Evolutionary conservation across 345 rosid species (phyloP).

Genomic region (Hibiscus tridactylites): DNA sequence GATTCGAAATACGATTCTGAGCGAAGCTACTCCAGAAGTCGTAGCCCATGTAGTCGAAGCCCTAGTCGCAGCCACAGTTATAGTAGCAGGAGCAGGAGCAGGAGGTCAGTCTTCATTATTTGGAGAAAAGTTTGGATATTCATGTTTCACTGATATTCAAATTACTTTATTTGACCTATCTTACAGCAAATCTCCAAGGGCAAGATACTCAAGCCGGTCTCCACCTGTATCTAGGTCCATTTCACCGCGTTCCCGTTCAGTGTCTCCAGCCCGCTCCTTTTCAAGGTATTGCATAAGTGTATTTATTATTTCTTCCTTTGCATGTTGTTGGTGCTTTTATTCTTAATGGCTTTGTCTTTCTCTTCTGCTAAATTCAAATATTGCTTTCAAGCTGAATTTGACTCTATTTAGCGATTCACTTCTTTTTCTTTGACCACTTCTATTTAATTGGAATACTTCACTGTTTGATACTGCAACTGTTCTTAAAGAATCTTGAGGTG

Average conservation of each 20-base stretch:
- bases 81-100: conserved; percentile 46
- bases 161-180: neutral
- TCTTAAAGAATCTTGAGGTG: neutral
- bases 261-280: neutral
- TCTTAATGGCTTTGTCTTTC: neutral
- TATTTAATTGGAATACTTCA: neutral
- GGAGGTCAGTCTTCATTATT: conserved; percentile 19
- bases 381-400: neutral
- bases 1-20: conserved; percentile 28
- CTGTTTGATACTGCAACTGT: neutral
- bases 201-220: neutral
- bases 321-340: neutral
- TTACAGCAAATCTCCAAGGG: conserved; percentile 1
- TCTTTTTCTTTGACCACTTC: neutral
- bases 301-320: neutral
- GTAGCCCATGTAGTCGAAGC: conserved; percentile 37
- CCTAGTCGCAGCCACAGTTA: conserved; percentile 39
- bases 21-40: conserved; percentile 52
- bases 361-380: neutral
- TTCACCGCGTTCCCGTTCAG: neutral
- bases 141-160: neutral
- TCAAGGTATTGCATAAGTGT: neutral
- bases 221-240: neutral
- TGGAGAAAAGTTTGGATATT: neutral
- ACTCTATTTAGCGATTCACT: neutral